Base-by-base conservation (phyloP, 1,284 basidiomycete species). In the Caloboletus firmus region DNA sequence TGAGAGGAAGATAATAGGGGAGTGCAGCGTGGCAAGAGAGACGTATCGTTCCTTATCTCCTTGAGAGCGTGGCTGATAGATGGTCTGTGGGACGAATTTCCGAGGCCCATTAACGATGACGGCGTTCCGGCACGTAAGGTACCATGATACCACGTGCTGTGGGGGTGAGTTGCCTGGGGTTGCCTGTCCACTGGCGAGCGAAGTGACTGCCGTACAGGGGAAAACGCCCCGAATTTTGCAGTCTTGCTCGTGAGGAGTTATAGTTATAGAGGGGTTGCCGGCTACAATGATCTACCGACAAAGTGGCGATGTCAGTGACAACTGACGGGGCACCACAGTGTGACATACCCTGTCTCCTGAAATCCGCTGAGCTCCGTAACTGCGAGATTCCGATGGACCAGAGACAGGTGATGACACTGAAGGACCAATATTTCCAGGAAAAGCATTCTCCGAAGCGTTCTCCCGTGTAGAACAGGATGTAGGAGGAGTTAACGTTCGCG, bases 31-130 rank as follows among this genome's bases (percentile, higher is more conserved):
- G n/a, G 83, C 80, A 51, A 81, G 81, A 48, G 86, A 82, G n/a
- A 89, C 84, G 56, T 88, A 89, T 47, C 86, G 80, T 26, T 80
- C 78, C 28, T 78, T 77, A 63, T 89, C 87, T 59, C 83, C 85
- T 45, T 79, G 79, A 5, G 84, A 86, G 56, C 84, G 81, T 0
- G 87, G 87, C 56, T 79, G 78, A 63, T 89, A 89, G 67, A 84
- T 80, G 24, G 62, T 72, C 65, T 89, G 87, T 3, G 83, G 84
- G 1, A 89, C 67, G 58, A 81, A 78, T 7, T 72, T 73, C 6
- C 76, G 76, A 12, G 68, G 66, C 40, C 56, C 55, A 6, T 62
- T 60, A 11, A 68, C 57, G 44, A 71, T 62, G 20, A 54, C 58
- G 5, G 60, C 45, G 12, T 56, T 13, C 28, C 13, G 0, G 5